Evolutionary conservation across 768 basidiomycete species (phyloP).

Genomic region (Suillus subluteus): DNA sequence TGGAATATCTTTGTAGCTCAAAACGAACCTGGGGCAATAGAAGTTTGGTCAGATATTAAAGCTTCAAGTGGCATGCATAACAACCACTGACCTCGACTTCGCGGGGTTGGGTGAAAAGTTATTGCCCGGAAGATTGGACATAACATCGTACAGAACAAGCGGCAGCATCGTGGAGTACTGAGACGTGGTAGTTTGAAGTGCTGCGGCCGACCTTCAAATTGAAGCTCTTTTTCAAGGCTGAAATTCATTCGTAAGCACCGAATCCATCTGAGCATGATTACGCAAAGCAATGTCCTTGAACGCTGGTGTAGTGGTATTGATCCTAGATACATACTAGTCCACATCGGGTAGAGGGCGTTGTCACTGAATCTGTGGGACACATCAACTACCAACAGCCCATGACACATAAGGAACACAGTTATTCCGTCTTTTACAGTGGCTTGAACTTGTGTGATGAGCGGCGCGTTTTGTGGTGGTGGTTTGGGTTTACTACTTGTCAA

Average conservation of each 20-base stretch:
- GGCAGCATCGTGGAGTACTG: slow-evolving; percentile 21
- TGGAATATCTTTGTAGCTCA: slow-evolving; percentile 37
- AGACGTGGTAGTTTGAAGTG: not conserved
- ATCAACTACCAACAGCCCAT: not conserved
- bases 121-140: slow-evolving; percentile 33
- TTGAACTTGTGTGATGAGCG: not conserved
- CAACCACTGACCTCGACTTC: slow-evolving; percentile 37
- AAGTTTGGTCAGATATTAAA: not conserved
- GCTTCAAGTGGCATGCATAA: not conserved
- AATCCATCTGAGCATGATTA: not conserved
- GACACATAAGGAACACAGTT: not conserved
- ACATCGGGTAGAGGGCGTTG: not conserved
- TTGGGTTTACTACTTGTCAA: too few relatives aligned
- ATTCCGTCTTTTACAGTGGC: not conserved
- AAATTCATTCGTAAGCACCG: not conserved
- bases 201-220: not conserved
- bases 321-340: not conserved
- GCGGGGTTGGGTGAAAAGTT: slow-evolving; percentile 42
- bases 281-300: not conserved
- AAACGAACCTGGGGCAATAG: slow-evolving; percentile 29
- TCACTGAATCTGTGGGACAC: not conserved
- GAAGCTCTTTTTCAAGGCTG: not conserved
- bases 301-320: not conserved
- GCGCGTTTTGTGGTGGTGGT: not conserved
- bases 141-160: slow-evolving; percentile 41